Evolutionary conservation across 176 grass and related monocot genomes (phyloP).

Genomic region (Hsuehochloa calcarea): DNA sequence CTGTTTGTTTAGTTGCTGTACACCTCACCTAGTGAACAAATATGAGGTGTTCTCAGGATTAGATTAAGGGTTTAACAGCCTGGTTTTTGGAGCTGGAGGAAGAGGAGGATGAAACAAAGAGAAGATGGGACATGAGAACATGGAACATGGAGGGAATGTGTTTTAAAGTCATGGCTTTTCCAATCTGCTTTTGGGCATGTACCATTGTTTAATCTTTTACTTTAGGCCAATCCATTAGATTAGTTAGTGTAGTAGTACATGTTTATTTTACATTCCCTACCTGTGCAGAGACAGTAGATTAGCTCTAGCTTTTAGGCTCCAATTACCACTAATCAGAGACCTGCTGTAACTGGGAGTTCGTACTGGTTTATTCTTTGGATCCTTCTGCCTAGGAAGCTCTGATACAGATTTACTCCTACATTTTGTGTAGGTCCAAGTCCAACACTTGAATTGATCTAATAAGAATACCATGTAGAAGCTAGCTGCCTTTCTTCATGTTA

Average conservation of each 20-base stretch:
- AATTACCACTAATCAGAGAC: slow-evolving; percentile 33
- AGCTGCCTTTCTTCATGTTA: not conserved
- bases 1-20: slow-evolving; percentile 38
- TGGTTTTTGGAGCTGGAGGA: slow-evolving; percentile 27
- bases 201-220: slow-evolving; percentile 39
- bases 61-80: slow-evolving; percentile 19
- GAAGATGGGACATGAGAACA: slow-evolving; percentile 53
- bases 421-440: not conserved
- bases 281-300: slow-evolving; percentile 38
- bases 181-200: slow-evolving; percentile 43
- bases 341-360: slow-evolving; percentile 29
- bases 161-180: slow-evolving; percentile 58
- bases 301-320: slow-evolving; percentile 11
- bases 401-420: not conserved
- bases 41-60: slow-evolving; percentile 27
- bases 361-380: slow-evolving; percentile 37
- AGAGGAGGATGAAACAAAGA: slow-evolving; percentile 24
- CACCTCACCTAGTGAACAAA: slow-evolving; percentile 44
- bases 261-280: slow-evolving; percentile 44
- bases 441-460: not conserved
- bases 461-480: not conserved
- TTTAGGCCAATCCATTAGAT: slow-evolving; percentile 30
- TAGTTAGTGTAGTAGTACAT: slow-evolving; percentile 16
- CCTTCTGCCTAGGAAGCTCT: slow-evolving; percentile 30
- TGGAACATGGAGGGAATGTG: slow-evolving; percentile 92